Base-by-base conservation (phyloP, 192 early-diverging fungal species). In the Entophlyctis luteolus region DNA sequence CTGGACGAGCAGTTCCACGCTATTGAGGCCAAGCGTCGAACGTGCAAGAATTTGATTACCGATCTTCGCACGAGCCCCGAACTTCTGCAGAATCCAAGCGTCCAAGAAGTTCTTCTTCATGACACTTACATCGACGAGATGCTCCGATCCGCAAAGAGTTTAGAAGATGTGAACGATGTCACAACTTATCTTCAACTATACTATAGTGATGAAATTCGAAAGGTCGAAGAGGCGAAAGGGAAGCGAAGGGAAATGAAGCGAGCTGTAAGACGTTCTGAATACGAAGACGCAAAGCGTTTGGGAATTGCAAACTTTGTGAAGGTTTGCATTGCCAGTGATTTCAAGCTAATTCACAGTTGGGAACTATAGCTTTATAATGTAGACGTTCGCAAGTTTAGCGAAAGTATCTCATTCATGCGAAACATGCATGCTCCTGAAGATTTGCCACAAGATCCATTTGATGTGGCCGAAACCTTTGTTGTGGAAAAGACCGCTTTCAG, bases 1-100 rank as follows among this genome's bases (percentile, higher is more conserved):
- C 74, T 90, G 55, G 92, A 95, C 55, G 72, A 81, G 59, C 86
- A 88, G 65, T 94, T 85, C 68, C 85, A 84, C 20, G 81, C 83
- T 1, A 81, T 96, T 59, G 68, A 89, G 55, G 75, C 87, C 50
- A 84, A 86, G 27, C 84, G 74, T 22, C 28, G 36, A 28, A 60
- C 37, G 5, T 57, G 75, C 6, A 29, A 37, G 3, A 52, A 22
- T n/a, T 32, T 77, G 0, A 65, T 81, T 27, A 55, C 49, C n/a
- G 72, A 80, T 18, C 78, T 63, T 71, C 84, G 58, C 65, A 79
- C 8, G 74, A 81, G 54, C 48, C 88, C 42, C 67, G 46, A 82
- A 80, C 31, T 66, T 16, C 27, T 54, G 10, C 22, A 23, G 3
- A 66, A 28, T 31, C 12, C 5, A 4, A 12, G 10, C 10, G 50